phyloP scores from a whole-genome alignment of 2,329 filamentous ascomycete genomes.

The Colletotrichum simmondsii region DNA sequence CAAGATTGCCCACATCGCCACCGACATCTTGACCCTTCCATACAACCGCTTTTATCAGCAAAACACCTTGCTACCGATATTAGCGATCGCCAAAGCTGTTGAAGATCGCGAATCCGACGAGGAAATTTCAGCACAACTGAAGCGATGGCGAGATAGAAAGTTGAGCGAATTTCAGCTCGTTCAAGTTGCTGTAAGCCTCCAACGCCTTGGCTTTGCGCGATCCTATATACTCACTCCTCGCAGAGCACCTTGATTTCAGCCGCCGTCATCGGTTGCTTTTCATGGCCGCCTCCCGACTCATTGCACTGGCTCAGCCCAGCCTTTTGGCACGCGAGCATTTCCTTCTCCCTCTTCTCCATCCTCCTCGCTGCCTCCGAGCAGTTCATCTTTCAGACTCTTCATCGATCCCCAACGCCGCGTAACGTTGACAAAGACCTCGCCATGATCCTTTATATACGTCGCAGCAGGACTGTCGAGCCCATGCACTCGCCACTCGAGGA shows the following conservation, averaged over 20 bases:
- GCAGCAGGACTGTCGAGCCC: constrained; percentile 18
- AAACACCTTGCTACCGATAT: constrained; percentile 39
- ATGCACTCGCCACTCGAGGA: constrained; percentile 28
- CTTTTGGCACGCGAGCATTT: constrained; percentile 39
- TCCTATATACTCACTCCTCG: background rate
- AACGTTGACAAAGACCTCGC: constrained; percentile 32
- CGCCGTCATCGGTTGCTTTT: constrained; percentile 42
- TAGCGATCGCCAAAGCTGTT: constrained; percentile 34
- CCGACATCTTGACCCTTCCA: constrained; percentile 38
- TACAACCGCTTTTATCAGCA: constrained; percentile 42
- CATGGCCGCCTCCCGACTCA: constrained; percentile 37
- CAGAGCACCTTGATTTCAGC: constrained; percentile 40
- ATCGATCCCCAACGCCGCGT: constrained; percentile 29
- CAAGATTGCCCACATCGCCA: constrained; percentile 25
- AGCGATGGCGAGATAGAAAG: constrained; percentile 38
- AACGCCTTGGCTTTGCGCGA: background rate
- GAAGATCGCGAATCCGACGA: constrained; percentile 24
- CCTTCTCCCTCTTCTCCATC: constrained; percentile 41
- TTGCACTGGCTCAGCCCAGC: constrained; percentile 40
- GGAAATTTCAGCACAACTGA: constrained; percentile 35
- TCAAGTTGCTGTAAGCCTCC: constrained; percentile 36
- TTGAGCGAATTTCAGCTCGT: constrained; percentile 39
- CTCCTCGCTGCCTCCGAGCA: constrained; percentile 41
- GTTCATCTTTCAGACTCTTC: constrained; percentile 40
- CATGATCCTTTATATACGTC: constrained; percentile 36